Base-by-base conservation (phyloP, 176 grass and related monocot genomes). In the Poa pratensis region DNA sequence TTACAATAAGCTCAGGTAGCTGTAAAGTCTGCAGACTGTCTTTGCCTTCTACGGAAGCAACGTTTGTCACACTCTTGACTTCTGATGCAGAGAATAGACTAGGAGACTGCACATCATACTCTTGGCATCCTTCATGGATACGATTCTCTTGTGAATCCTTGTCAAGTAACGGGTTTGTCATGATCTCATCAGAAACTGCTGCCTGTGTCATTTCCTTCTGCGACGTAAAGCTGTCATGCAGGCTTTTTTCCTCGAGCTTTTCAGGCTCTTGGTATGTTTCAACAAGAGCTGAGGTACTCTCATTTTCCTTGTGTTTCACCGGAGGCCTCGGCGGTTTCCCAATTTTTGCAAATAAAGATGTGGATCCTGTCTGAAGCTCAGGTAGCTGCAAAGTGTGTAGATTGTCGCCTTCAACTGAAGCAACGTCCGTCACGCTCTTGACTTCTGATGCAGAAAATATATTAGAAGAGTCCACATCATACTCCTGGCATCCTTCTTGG, bases 281-380 rank as follows among this genome's bases (percentile, higher is more conserved):
- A 55, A 32, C 69, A 14, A 32, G 60, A 69, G 49, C 80, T 58
- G 83, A 74, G 64, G 73, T 81, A 52, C 63, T 73, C 5, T 80
- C 74, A 12, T 35, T 79, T 81, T 66, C 53, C 5, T 77, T 50
- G 24, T 72, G 64, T 57, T 71, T 90, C 30, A 55, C 76, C 9
- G 86, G 87, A 85, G 91, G 89, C 58, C 90, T 86, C 58, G 86
- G 92, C 1, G 90, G 86, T 80, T 81, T 80, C n/a, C 84, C 88
- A 23, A 72, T 7, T 77, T 94, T 92, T 74, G 77, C 46, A 87
- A 87, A 86, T 83, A 80, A 71, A 53, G 48, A 37, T 50, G 85
- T 22, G 73, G 92, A 78, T 32, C 73, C 88, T 28, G 20, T 35
- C n/a, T 83, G 87, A 84, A 86, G 75, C 59, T 92, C 83, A 24